Base-by-base conservation (phyloP, 1,139 yeast genomes). In the Magnusiomyces tetraspermus region DNA sequence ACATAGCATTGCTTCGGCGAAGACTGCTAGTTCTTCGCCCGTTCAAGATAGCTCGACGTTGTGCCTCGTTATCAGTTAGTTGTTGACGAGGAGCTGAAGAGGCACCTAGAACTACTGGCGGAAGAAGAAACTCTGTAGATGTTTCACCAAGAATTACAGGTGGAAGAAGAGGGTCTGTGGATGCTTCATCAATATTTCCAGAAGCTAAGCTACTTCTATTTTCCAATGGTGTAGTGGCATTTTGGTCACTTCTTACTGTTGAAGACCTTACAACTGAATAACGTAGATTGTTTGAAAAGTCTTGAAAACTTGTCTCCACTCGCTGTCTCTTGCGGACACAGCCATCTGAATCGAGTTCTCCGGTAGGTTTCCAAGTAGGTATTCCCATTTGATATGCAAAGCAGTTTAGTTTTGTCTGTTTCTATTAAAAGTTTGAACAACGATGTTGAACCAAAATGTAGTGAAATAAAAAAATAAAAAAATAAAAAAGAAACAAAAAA, bases 301-400 rank as follows among this genome's bases (percentile, higher is more conserved):
- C n/a, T n/a, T n/a, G 33, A 28, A 11, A 11, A 28, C 6, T 28
- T 11, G 33, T 8, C 33, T 28, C 33, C 33, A 28, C 33, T n/a
- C 43, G 43, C 23, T 38, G 22, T 17, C 43, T 19, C 43, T 38
- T 38, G 19, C 23, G 23, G 23, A 23, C 43, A 19, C 43, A 23
- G 4, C 17, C 17, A 42, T 23, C 15, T 2, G 31, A 42, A 42
- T 24, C 45, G 15, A 30, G 21, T 13, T 23, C 21, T 5, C 28
- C 45, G 3, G 45, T 15, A 42, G 45, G 45, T 24, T 22, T 42
- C 45, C 45, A 42, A 24, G 13, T 42, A 42, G 45, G 45, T 4
- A 42, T 30, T 13, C 45, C 45, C 45, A 42, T 42, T 42, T 38
- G 13, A 17, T 17, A 6, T 17, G 43, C 22, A 17, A n/a, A n/a